A percentile compares a stretch with the other conserved stretches of the same genome.
Conservation (phyloP, 345 rosid genomes). For the rapeseed (Brassica napus) region Da-Ae NC_063443.1:11075501-11076000, state of each 20-base stretch:
- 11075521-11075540: slow-evolving; percentile 89
- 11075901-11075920: background rate
- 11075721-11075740: slow-evolving; percentile 90
- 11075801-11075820: background rate
- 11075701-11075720: slow-evolving; percentile 62
- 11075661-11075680: slow-evolving; percentile 84
- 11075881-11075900: slow-evolving; percentile 11
- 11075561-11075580: slow-evolving; percentile 82
- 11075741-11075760: slow-evolving; percentile 67
- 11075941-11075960: background rate
- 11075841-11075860: slow-evolving; percentile 31
- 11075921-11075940: background rate
- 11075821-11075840: background rate
- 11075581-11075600: slow-evolving; percentile 92
- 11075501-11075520: slow-evolving; percentile 89
- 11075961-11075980: background rate
- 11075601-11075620: slow-evolving; percentile 83
- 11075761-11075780: slow-evolving; percentile 50
- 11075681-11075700: slow-evolving; percentile 89
- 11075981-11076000: background rate
- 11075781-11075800: background rate
- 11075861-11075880: slow-evolving; percentile 28
- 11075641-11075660: slow-evolving; percentile 65
- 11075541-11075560: slow-evolving; percentile 86
- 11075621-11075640: slow-evolving; percentile 78